Conservation (phyloP, 2,329 filamentous ascomycete genomes). For the Monosporascus sp. region DNA sequence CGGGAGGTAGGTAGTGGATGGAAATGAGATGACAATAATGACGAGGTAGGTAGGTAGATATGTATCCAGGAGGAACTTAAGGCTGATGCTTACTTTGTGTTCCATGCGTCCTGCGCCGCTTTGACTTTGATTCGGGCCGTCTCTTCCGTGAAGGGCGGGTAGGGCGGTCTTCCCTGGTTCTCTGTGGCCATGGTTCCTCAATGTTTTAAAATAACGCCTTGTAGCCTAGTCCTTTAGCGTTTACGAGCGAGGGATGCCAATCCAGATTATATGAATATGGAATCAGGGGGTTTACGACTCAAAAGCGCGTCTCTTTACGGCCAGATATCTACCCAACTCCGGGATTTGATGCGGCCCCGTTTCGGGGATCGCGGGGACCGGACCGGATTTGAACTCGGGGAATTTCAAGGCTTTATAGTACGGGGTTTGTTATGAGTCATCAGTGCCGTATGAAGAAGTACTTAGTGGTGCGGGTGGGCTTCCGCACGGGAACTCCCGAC, state of each 20-base stretch:
- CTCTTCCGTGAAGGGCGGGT: conserved; percentile 69
- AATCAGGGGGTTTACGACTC: not conserved
- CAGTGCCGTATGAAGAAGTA: too few species aligned
- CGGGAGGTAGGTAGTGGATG: not conserved
- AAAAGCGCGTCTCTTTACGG: not conserved
- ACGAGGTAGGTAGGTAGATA: not conserved
- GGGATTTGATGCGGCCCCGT: not conserved
- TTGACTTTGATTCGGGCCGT: conserved; percentile 74
- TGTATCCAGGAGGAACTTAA: too few species aligned
- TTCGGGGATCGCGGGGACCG: not conserved
- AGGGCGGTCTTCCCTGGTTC: conserved; percentile 33
- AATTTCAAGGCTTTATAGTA: not conserved
- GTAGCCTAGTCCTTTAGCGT: not conserved
- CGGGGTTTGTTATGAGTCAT: too few species aligned
- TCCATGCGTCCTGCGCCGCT: conserved; percentile 78
- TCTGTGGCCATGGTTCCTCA: conserved; percentile 15
- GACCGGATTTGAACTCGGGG: not conserved
- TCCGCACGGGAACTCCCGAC: too few species aligned
- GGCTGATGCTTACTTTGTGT: conserved; percentile 52
- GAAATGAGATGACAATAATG: not conserved
- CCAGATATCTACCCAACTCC: not conserved
- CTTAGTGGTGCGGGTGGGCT: too few species aligned
- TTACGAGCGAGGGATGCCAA: too few species aligned
- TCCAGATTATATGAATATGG: too few species aligned
- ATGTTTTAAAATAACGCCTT: not conserved